phyloP scores from a whole-genome alignment of 176 grass and related monocot genomes.

The Bonia amplexicaulis region DNA sequence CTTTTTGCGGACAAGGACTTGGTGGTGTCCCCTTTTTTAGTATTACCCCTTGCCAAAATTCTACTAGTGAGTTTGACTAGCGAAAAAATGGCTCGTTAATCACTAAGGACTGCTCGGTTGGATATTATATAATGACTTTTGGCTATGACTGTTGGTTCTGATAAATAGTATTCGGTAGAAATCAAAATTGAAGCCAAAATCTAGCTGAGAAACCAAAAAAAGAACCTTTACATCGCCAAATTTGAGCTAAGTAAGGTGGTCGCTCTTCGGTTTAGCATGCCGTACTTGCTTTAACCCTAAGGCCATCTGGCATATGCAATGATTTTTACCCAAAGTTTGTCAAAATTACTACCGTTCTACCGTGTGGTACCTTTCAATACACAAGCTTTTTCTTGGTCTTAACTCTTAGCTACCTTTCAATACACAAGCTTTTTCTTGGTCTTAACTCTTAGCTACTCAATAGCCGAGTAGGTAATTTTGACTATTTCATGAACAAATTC shows the following conservation, averaged over 20 bases:
- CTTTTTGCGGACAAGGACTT: slow-evolving; percentile 22
- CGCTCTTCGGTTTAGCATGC: not conserved
- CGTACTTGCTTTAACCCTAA: not conserved
- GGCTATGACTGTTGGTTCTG: too few species aligned
- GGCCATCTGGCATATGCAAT: not conserved
- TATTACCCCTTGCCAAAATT: not conserved
- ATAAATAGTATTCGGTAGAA: too few species aligned
- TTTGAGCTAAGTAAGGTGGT: not conserved
- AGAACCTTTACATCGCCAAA: not conserved
- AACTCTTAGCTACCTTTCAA: too few species aligned
- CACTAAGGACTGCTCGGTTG: not conserved
- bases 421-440: too few species aligned
- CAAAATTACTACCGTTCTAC: too few species aligned
- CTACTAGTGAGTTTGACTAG: not conserved
- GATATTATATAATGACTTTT: not conserved
- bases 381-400: too few species aligned
- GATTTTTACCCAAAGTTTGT: not conserved
- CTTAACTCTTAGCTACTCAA: too few species aligned
- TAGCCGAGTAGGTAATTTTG: too few species aligned
- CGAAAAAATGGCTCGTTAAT: not conserved
- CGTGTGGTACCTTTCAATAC: too few species aligned
- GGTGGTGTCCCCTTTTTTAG: not conserved
- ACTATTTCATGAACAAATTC: too few species aligned
- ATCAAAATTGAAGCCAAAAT: too few species aligned
- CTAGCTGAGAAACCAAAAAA: too few species aligned